Base-by-base conservation (phyloP, 2,329 filamentous ascomycete genomes). In the Aspergillus felis region DNA sequence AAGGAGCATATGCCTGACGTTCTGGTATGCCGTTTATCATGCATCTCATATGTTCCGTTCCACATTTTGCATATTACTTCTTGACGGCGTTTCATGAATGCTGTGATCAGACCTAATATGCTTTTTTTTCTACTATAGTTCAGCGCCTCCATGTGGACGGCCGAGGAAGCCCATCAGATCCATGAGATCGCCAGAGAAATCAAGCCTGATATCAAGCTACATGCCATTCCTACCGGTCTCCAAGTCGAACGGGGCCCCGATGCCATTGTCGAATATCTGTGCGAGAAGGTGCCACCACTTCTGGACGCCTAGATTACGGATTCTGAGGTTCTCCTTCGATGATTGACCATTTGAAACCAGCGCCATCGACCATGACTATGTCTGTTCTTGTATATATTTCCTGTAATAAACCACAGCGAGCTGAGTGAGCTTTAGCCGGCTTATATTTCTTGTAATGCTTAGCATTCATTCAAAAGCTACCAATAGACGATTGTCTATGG, bases 71-170 rank as follows among this genome's bases (percentile, higher is more conserved):
- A 55, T 58, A 59, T 55, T 53, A 53, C 57, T 61, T 54, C 29
- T 25, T 14, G 25, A 27, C 4, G 4, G 20, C 42, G 9, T 46
- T 46, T 10, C 8, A 6, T 4, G 5, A 5, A 38, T 17, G 5
- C 32, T 17, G 5, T 4, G n/a, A 50, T 50, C 44, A 22, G 32
- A 12, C 44, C 22, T 22, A 32, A 61, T 66, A 61, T 66, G 48
- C 64, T 51, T n/a, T 5, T 32, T 35, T 5, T 35, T 4, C 32
- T 4, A 2, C 50, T 53, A 55, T 57, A 86, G 82, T 87, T 86
- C 74, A 84, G 81, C 53, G 85, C 86, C 2, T 87, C 81, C 3
- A 84, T 84, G 81, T 84, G 82, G 81, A 77, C 78, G 32, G 69
- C 67, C 2, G 73, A 77, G 46, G 64, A 78, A 65, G 71, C 74